Percentiles rank a stretch among this genome's conserved stretches.
Evolutionary conservation across 2,329 filamentous ascomycete genomes (phyloP).

Genomic region (Cordyceps sp.): DNA sequence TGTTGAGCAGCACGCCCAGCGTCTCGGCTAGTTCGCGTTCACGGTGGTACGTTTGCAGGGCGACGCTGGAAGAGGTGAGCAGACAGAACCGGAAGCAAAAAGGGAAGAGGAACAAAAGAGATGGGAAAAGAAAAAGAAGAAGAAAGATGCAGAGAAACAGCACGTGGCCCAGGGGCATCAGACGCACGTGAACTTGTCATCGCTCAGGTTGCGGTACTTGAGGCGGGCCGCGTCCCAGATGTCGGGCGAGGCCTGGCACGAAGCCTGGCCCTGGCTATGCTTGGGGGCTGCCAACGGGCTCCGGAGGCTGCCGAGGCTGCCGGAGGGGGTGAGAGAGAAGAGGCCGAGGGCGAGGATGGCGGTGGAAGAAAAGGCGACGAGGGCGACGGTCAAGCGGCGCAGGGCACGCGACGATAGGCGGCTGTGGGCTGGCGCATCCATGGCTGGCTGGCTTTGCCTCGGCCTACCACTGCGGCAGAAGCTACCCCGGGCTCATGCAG

Average conservation of each 20-base stretch:
- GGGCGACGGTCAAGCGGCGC: background rate
- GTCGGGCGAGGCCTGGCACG: background rate
- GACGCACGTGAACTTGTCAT: constrained; percentile 17
- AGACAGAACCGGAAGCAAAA: no score
- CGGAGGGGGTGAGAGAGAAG: background rate
- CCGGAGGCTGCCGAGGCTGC: background rate
- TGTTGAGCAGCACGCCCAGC: constrained; percentile 10
- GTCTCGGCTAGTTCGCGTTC: constrained; percentile 17
- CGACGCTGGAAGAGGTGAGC: no score
- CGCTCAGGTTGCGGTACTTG: constrained; percentile 9
- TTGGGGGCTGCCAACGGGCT: background rate
- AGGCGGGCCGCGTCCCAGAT: constrained; percentile 8
- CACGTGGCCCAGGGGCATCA: background rate
- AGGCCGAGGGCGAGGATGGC: background rate
- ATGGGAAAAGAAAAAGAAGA: no score
- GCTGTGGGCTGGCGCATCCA: background rate
- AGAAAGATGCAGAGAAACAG: no score
- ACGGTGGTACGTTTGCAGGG: constrained; percentile 19
- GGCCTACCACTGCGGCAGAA: no score
- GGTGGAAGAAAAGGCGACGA: background rate
- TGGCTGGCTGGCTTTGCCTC: no score
- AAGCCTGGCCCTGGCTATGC: background rate
- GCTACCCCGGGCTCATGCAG: no score
- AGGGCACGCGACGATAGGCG: background rate
- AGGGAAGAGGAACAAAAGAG: no score